These are phyloP conservation scores for Gonapodya sp. DNA, from an alignment of 192 early-diverging fungal genomes.

Conservation along the genomic window DNA sequence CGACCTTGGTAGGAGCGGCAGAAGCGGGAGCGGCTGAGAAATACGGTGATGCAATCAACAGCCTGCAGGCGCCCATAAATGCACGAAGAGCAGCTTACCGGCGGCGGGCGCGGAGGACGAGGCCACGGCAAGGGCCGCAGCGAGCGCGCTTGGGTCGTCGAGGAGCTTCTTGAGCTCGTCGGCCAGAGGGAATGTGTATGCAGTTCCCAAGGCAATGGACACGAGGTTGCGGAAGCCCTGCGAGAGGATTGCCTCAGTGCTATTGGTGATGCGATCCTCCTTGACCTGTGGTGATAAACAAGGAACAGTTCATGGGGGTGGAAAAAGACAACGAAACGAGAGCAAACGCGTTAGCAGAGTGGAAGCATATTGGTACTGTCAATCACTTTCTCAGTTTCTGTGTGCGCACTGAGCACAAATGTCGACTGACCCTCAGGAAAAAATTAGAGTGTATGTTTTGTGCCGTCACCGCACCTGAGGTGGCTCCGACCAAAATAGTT, in stretches of 20 bases:
- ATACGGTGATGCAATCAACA: not conserved
- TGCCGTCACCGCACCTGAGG: not conserved
- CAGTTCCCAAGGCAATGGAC: constrained; percentile 12
- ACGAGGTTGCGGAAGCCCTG: constrained; percentile 13
- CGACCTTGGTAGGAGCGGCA: constrained; percentile 41
- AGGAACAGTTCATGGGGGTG: constrained; percentile 1
- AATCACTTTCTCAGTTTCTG: too few species aligned
- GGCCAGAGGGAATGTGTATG: constrained; percentile 13
- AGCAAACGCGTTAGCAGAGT: not conserved
- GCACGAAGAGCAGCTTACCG: too few species aligned
- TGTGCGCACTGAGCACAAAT: too few species aligned
- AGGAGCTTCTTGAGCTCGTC: constrained; percentile 79
- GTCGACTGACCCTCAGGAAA: constrained; percentile 48
- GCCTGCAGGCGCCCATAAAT: too few species aligned
- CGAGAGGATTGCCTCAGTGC: not conserved
- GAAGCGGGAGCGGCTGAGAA: constrained; percentile 37
- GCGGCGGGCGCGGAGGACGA: too few species aligned
- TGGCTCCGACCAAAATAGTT: constrained; percentile 10
- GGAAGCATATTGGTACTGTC: too few species aligned
- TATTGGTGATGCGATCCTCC: not conserved
- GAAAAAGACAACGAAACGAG: constrained; percentile 14
- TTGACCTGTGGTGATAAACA: constrained; percentile 11
- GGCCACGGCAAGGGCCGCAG: constrained; percentile 56
- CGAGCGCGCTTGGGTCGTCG: constrained; percentile 82
- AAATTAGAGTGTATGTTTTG: constrained; percentile 62